Conservation (phyloP, 2,329 filamentous ascomycete genomes). For the Neofusicoccum laricinum region DNA sequence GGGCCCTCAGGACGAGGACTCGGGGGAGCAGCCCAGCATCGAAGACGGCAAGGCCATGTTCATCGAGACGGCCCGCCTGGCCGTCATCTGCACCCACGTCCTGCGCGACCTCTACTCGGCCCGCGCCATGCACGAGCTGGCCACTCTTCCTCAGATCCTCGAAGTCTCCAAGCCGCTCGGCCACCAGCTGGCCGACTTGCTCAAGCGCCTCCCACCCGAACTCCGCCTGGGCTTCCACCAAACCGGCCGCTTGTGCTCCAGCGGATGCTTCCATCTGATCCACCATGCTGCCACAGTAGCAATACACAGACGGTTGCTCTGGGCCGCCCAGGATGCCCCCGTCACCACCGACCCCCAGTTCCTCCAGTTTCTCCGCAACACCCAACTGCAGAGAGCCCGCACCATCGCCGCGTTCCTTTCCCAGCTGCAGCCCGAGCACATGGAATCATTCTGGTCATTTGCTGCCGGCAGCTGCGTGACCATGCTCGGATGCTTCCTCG, state of each 20-base stretch:
- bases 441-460: slow-evolving; percentile 49
- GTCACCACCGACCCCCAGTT: slow-evolving; percentile 29
- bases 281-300: slow-evolving; percentile 48
- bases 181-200: background rate
- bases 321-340: slow-evolving; percentile 26
- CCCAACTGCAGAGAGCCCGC: slow-evolving; percentile 42
- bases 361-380: slow-evolving; percentile 38
- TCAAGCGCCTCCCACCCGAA: slow-evolving; percentile 50
- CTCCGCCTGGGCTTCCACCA: slow-evolving; percentile 3
- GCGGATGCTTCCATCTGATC: slow-evolving; percentile 44
- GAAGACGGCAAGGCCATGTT: slow-evolving; percentile 44
- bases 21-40: slow-evolving; percentile 31
- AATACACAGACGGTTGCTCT: slow-evolving; percentile 42
- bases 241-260: background rate
- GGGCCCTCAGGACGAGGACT: slow-evolving; percentile 25
- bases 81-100: slow-evolving; percentile 51
- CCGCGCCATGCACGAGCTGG: slow-evolving; percentile 45
- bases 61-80: slow-evolving; percentile 51
- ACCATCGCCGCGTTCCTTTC: slow-evolving; percentile 47
- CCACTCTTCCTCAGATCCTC: slow-evolving; percentile 48
- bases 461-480: slow-evolving; percentile 43
- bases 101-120: slow-evolving; percentile 53
- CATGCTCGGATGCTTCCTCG: slow-evolving; percentile 42
- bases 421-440: slow-evolving; percentile 42
- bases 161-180: slow-evolving; percentile 49